A percentile compares a stretch with the other conserved stretches of the same genome.
Evolutionary conservation across 1,139 yeast genomes (phyloP).

Genomic region (Saccharomyces hybrid): DNA sequence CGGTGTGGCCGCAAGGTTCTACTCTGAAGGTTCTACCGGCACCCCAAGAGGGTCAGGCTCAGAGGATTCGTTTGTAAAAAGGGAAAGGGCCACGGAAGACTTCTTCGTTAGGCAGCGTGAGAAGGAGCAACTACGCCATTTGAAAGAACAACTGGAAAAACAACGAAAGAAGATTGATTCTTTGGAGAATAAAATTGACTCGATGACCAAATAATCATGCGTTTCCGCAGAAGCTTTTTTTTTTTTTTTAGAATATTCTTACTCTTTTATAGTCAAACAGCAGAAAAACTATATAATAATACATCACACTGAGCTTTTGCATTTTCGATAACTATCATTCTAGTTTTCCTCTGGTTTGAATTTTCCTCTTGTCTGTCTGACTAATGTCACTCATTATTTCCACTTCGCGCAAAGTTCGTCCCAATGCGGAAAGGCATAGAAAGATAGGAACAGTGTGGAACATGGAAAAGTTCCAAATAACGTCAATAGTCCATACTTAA

Average conservation of each 20-base stretch:
- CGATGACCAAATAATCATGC: conserved; percentile 10
- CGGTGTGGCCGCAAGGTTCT: conserved; percentile 35
- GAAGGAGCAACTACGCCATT: conserved; percentile 49
- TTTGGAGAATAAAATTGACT: conserved; percentile 30
- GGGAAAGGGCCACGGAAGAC: conserved; percentile 68
- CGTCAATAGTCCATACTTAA: not conserved
- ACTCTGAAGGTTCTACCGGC: conserved; percentile 44
- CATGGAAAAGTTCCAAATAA: not conserved
- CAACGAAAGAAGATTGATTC: conserved; percentile 38
- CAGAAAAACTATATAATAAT: not conserved
- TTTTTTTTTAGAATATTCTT: not conserved
- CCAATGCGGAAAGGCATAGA: not conserved
- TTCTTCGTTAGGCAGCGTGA: conserved; percentile 53
- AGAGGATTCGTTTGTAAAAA: conserved; percentile 49
- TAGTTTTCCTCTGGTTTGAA: not conserved
- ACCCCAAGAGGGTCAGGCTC: conserved; percentile 42
- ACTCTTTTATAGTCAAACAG: not conserved
- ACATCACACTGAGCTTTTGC: not conserved
- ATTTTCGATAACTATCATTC: not conserved
- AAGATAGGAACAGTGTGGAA: not conserved
- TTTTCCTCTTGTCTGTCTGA: not conserved
- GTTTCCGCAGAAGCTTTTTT: not conserved
- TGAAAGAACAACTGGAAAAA: conserved; percentile 44
- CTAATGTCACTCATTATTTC: not conserved
- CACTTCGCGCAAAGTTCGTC: not conserved